Conservation (phyloP, 495 filamentous ascomycete species). For the Hypomontagnella monticulosa region DNA sequence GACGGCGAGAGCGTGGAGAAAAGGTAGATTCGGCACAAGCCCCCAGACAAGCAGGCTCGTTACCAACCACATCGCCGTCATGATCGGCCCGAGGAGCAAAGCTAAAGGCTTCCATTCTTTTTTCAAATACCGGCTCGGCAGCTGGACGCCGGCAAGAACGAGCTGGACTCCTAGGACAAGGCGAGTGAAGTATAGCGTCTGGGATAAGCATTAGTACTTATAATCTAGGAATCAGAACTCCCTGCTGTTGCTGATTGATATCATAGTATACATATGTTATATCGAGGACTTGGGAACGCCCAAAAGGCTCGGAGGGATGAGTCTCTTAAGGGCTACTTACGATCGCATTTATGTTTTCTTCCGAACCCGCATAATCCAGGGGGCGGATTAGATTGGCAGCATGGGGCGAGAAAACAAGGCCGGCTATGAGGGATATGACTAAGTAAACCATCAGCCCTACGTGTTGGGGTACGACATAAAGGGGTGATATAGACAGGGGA, state of each 20-base stretch:
- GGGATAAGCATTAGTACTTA: conserved; percentile 44
- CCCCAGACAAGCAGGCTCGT: conserved; percentile 83
- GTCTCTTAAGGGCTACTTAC: conserved; percentile 24
- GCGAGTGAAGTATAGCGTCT: conserved; percentile 83
- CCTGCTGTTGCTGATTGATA: neutral
- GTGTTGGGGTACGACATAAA: neutral
- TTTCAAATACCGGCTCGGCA: conserved; percentile 86
- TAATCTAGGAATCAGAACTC: neutral
- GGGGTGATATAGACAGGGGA: neutral
- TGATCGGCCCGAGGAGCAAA: conserved; percentile 83
- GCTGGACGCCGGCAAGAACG: conserved; percentile 86
- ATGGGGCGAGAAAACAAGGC: conserved; percentile 79
- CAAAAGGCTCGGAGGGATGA: neutral
- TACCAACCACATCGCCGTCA: conserved; percentile 88
- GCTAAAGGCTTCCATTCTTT: conserved; percentile 82
- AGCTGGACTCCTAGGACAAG: conserved; percentile 92
- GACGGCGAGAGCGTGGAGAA: conserved; percentile 81
- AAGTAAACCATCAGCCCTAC: conserved; percentile 15
- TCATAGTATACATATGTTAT: neutral
- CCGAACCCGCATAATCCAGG: conserved; percentile 75
- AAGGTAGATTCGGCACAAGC: conserved; percentile 74
- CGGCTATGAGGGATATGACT: conserved; percentile 87
- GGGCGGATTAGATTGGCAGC: conserved; percentile 82
- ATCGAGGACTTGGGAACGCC: neutral
- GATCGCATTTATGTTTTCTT: conserved; percentile 50